phyloP scores from a whole-genome alignment of 23 red algal genomes.

The Cyanidiococcus yangmingshanensis region DNA sequence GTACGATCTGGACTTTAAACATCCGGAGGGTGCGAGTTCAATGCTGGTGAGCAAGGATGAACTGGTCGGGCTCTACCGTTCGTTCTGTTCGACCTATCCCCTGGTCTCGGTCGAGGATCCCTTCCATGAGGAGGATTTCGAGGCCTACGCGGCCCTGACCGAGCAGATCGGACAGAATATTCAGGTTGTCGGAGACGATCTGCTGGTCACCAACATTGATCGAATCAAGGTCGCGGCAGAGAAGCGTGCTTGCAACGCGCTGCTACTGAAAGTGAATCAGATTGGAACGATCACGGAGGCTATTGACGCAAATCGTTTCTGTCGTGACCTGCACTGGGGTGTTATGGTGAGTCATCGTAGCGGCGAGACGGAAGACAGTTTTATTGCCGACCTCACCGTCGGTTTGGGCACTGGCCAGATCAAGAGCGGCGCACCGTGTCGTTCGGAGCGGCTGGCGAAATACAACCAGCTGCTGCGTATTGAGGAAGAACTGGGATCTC shows the following conservation, averaged over 20 bases:
- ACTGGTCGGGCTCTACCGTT: constrained; percentile 63
- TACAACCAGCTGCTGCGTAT: constrained; percentile 97
- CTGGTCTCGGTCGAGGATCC: constrained; percentile 96
- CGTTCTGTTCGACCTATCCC: constrained; percentile 53
- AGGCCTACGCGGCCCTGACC: constrained; percentile 60
- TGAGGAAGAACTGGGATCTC: constrained; percentile 52
- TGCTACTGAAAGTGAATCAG: constrained; percentile 95
- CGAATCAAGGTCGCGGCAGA: constrained; percentile 62
- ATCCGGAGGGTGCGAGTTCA: constrained; percentile 41
- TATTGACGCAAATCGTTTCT: constrained; percentile 68
- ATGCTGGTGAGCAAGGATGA: constrained; percentile 39
- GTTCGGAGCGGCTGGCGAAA: constrained; percentile 91
- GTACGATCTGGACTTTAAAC: constrained; percentile 99
- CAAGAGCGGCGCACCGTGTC: constrained; percentile 90
- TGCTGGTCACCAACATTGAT: constrained; percentile 82
- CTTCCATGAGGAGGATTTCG: constrained; percentile 92
- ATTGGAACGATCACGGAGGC: constrained; percentile 82
- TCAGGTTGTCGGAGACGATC: constrained; percentile 94
- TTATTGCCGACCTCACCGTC: constrained; percentile 75
- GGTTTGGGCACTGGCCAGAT: constrained; percentile 90
- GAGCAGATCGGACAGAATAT: constrained; percentile 35
- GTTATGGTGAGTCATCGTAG: constrained; percentile 94
- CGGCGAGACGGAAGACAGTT: constrained; percentile 89
- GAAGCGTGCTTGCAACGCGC: constrained; percentile 54
- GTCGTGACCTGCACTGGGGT: constrained; percentile 65